Base-by-base conservation (phyloP, 2,329 filamentous ascomycete genomes). In the Cercospora beticola region DNA sequence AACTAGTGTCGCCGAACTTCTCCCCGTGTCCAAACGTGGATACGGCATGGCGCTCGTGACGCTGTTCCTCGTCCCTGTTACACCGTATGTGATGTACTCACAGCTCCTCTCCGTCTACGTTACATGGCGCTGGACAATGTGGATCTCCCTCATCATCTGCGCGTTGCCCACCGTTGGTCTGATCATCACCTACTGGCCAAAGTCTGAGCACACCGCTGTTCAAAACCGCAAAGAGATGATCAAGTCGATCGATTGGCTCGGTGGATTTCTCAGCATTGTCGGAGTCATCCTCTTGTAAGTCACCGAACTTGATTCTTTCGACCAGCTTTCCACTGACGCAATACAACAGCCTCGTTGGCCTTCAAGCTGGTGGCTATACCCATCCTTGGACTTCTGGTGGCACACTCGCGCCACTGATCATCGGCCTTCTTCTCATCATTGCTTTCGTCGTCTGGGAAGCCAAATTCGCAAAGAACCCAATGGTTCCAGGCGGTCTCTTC, bases 131-230 rank as follows among this genome's bases (percentile, higher is more conserved):
- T 69, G 67, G 67, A 64, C 52, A 12, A 70, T 66, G 26, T 68
- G 60, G 58, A 30, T 68, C 33, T 65, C 30, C 12, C 57, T 68
- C 12, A 71, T 84, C 18, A 87, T 85, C 82, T 68, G 83, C 14
- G 80, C 83, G 16, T 72, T 85, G 28, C 85, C 83, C 2, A 78
- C 88, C 54, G 69, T 84, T 2, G 76, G 86, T 26, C 82, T 83
- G 2, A 76, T 81, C 9, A 56, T 62, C 7, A 67, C 64, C 12
- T 69, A 64, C 66, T 71, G 65, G 23, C 69, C 69, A n/a, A 58
- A 71, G 31, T 12, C 56, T 21, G 23, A 64, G 66, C 36, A 49
- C 31, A n/a, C 7, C 36, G 58, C n/a, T 12, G 58, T 30, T 18
- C 40, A 64, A 30, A 46, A 33, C 26, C 61, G 54, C 26, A 23